phyloP scores from a whole-genome alignment of 345 rosid species.

The Arabidopsis suecica region DNA sequence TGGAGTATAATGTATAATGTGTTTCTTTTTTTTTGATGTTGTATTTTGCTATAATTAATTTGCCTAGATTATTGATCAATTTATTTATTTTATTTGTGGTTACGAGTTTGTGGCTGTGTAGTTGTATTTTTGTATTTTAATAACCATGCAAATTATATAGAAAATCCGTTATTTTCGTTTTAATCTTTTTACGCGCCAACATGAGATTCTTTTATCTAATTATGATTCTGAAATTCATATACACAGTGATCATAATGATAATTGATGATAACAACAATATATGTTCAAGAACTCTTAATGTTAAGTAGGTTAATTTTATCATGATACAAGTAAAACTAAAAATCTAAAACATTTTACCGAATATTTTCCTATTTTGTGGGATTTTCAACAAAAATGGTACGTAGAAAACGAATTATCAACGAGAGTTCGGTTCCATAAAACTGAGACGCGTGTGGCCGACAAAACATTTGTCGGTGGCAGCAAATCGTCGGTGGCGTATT shows the following conservation, averaged over 20 bases:
- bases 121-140: constrained; percentile 33
- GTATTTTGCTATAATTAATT: constrained; percentile 26
- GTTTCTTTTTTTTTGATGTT: not conserved
- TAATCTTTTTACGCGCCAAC: constrained; percentile 17
- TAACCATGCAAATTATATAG: constrained; percentile 31
- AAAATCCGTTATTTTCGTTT: constrained; percentile 8
- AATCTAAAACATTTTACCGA: not conserved
- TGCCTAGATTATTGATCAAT: constrained; percentile 20
- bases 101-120: constrained; percentile 30
- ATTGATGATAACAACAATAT: not conserved
- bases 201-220: not conserved
- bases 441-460: constrained; percentile 34
- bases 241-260: not conserved
- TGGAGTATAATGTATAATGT: constrained; percentile 26
- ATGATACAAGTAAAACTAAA: not conserved
- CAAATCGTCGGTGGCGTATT: not conserved
- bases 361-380: not conserved
- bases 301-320: too few relatives aligned
- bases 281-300: too few relatives aligned
- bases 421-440: constrained; percentile 23
- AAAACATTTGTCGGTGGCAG: constrained; percentile 37
- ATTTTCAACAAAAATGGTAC: not conserved
- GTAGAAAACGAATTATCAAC: constrained; percentile 12
- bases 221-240: not conserved
- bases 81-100: constrained; percentile 19